phyloP scores from a whole-genome alignment of 176 grass and related monocot species.

The Panicum miliaceum region DNA sequence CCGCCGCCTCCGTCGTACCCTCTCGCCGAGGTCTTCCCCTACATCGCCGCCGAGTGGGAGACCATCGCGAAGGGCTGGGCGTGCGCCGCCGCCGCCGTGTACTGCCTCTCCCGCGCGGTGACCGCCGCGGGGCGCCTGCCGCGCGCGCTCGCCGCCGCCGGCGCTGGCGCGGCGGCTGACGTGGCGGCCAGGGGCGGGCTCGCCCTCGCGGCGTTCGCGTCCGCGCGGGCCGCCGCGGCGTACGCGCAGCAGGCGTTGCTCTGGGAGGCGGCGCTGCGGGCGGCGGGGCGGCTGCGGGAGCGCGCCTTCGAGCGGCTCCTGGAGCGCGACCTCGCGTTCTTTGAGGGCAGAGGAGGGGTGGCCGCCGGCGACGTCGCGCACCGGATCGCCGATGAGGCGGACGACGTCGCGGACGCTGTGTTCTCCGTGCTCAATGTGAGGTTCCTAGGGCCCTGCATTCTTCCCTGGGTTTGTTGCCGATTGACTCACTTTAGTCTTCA shows the following conservation, averaged over 20 bases:
- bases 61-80: conserved; percentile 67
- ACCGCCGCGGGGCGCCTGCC: conserved; percentile 65
- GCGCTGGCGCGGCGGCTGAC: not conserved
- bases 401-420: conserved; percentile 73
- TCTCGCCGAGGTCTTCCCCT: conserved; percentile 47
- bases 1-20: conserved; percentile 15
- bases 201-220: conserved; percentile 41
- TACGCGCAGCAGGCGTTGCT: conserved; percentile 73
- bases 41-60: conserved; percentile 59
- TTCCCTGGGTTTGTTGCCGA: not conserved
- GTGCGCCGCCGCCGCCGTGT: conserved; percentile 61
- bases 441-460: not conserved
- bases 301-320: conserved; percentile 69
- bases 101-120: conserved; percentile 65
- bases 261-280: conserved; percentile 67
- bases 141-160: conserved; percentile 28
- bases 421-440: conserved; percentile 76
- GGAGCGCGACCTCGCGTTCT: conserved; percentile 65
- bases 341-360: conserved; percentile 61
- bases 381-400: conserved; percentile 65
- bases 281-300: conserved; percentile 52
- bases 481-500: not conserved
- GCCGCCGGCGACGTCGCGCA: conserved; percentile 64
- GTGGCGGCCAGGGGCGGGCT: conserved; percentile 40
- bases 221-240: conserved; percentile 43